These are phyloP conservation scores for Didymella arachidicola DNA, from an alignment of 2,329 filamentous ascomycete species.

Conservation along the genomic window DNA sequence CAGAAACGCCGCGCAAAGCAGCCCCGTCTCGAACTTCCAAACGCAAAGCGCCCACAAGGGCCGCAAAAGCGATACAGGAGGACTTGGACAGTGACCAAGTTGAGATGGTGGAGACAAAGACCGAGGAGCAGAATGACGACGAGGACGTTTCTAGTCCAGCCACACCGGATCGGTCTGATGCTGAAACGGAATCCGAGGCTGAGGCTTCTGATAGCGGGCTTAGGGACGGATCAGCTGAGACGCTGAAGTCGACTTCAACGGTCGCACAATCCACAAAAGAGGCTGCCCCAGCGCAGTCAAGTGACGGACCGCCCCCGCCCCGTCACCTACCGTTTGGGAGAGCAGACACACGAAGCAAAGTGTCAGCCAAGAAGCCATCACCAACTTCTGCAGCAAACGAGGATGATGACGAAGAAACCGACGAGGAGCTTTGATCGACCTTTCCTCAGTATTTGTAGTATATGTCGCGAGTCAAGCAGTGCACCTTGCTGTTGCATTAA, in stretches of 20 bases:
- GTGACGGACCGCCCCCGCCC: constrained; percentile 40
- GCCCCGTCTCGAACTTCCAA: constrained; percentile 47
- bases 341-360: constrained; percentile 31
- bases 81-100: constrained; percentile 44
- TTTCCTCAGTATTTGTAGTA: background rate
- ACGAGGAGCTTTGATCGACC: constrained; percentile 44
- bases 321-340: constrained; percentile 48
- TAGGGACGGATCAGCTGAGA: constrained; percentile 28
- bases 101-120: constrained; percentile 43
- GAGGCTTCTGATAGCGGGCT: constrained; percentile 25
- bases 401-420: constrained; percentile 45
- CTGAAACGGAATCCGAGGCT: constrained; percentile 48
- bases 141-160: constrained; percentile 32
- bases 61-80: constrained; percentile 28
- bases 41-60: constrained; percentile 43
- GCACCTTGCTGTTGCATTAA: background rate
- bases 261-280: constrained; percentile 29
- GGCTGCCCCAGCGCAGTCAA: constrained; percentile 17
- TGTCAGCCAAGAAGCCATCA: constrained; percentile 21
- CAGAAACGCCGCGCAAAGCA: constrained; percentile 40
- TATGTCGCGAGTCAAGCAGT: background rate
- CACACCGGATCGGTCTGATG: constrained; percentile 49
- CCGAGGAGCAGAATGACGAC: constrained; percentile 37
- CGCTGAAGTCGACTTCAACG: constrained; percentile 28
- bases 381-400: constrained; percentile 18